Evolutionary conservation across 2,329 filamentous ascomycete species (phyloP), one percentile per base, ranked within the genome.

Genomic region (Ascosphaera apis): DNA sequence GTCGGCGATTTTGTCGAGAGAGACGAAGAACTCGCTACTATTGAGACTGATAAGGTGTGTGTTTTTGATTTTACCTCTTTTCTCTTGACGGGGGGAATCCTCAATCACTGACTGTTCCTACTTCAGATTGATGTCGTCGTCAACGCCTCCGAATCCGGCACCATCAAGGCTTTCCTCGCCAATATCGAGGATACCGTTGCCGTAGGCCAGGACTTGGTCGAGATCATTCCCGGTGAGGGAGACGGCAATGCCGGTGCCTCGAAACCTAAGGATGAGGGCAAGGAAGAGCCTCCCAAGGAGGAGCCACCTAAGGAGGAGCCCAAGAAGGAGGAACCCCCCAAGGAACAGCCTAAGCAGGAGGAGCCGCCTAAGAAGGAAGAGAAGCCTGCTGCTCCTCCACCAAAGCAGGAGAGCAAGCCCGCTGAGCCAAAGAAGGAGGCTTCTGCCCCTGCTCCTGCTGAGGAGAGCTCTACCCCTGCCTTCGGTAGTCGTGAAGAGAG

Each of bases 1-100:
- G 65, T 93, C 47, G 88, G 88, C 50, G 88, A 98, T 55, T 84
- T 73, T 48, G 84, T 98, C 36, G 83, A 91, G 62, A 76, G 76
- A 49, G 88, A 98, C 52, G 88, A 95, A 61, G 88, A 98, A 57
- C 86, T 98, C 55, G 88, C 88, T 21, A 93, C 86, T 35, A 98
- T 98, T 51, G 88, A 98, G 61, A 98, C 88, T 11, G 88, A 98
- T 68, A 98, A 98, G 74, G 81, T 82, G 62, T 42, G 54, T 38
- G 35, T 18, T 13, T 31, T 31, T 28, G 30, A 16, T 31, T 25
- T 11, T 11, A 25, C 21, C 21, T 11, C 21, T 11, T 6, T 25
- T 11, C 21, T 25, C n/a, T n/a, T n/a, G n/a, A n/a, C 11, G 11
- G 6, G 6, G 21, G 11, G 11, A 25, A 25, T 11, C 11, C 21